phyloP scores from a whole-genome alignment of 2,329 filamentous ascomycete species.

The Trichophyton simii region DNA sequence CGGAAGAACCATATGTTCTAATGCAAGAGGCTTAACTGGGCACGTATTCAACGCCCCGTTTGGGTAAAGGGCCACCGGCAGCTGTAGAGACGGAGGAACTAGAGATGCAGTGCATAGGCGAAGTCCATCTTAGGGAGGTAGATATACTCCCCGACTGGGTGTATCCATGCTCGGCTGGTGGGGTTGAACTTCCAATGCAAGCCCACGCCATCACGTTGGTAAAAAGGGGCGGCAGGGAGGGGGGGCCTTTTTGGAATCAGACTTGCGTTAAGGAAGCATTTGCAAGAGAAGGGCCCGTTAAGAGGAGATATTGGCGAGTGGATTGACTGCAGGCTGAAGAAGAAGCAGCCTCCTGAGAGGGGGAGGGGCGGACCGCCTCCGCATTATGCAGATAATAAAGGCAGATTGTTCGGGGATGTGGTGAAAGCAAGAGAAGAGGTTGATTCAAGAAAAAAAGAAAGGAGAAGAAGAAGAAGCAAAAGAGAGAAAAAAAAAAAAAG shows the following conservation, averaged over 20 bases:
- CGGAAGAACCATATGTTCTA: not conserved
- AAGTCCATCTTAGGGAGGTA: not conserved
- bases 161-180: not conserved
- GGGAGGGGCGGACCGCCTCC: not conserved
- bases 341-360: not conserved
- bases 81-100: not conserved
- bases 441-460: not conserved
- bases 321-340: not conserved
- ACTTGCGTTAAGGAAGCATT: not conserved
- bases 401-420: not conserved
- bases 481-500: not conserved
- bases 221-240: not conserved
- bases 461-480: not conserved
- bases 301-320: not conserved
- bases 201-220: not conserved
- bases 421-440: no score
- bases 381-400: conserved; percentile 3
- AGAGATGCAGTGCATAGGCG: conserved; percentile 2
- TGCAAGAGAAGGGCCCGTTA: not conserved
- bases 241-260: not conserved
- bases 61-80: not conserved
- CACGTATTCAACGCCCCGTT: conserved; percentile 1
- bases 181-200: not conserved
- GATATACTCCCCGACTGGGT: not conserved
- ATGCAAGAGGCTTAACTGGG: not conserved